Conservation (phyloP, 305 asterid species). For the Stenogyne calaminthoides region DNA sequence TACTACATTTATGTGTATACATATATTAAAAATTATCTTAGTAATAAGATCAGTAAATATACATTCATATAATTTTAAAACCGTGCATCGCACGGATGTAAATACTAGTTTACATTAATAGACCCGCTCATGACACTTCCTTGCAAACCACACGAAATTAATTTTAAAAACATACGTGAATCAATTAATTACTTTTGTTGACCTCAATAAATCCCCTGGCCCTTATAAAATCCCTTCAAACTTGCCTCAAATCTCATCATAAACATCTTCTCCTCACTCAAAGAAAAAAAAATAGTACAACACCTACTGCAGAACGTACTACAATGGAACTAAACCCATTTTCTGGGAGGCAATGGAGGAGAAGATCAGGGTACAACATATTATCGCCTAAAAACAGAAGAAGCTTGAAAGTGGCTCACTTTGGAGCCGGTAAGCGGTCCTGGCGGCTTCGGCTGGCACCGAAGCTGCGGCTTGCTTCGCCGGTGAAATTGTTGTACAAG, state of each 20-base stretch:
- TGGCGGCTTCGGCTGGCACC: constrained; percentile 52
- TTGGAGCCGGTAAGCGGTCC: constrained; percentile 48
- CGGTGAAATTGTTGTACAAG: constrained; percentile 46
- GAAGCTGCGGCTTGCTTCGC: constrained; percentile 53
- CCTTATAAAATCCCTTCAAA: constrained; percentile 17
- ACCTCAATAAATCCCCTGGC: constrained; percentile 15
- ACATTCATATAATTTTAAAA: too few relatives aligned
- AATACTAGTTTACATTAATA: background rate
- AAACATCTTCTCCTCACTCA: background rate
- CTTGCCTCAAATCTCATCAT: background rate
- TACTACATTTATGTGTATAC: too few relatives aligned
- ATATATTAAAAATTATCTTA: too few relatives aligned
- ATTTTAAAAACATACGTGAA: background rate
- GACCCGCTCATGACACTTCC: background rate
- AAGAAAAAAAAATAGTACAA: background rate
- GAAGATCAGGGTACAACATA: constrained; percentile 50
- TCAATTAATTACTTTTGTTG: constrained; percentile 30
- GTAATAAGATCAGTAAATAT: too few relatives aligned
- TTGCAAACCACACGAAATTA: background rate
- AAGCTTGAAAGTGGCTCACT: constrained; percentile 33
- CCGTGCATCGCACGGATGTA: too few relatives aligned
- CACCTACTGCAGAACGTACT: background rate
- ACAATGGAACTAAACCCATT: background rate
- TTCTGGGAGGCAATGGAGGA: constrained; percentile 18
- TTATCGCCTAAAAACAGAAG: constrained; percentile 32